Percentiles rank a stretch among this genome's conserved stretches.
Evolutionary conservation across 192 early-diverging fungal genomes (phyloP).

Genomic region (Podila epigama): DNA sequence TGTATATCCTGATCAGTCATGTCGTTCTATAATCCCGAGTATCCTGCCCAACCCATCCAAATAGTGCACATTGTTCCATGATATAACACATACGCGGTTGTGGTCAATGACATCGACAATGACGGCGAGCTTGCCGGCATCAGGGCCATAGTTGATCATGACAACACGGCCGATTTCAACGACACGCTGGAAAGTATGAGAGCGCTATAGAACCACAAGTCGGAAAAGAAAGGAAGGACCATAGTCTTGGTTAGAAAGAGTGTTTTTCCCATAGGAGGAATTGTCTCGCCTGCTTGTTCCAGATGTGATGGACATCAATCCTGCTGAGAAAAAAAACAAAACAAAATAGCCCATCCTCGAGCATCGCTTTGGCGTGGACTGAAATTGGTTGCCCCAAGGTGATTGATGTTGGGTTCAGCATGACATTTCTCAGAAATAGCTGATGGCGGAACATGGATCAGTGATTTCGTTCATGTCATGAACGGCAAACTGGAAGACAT

Average conservation of each 20-base stretch:
- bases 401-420: not conserved
- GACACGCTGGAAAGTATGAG: slow-evolving; percentile 83
- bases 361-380: too few species aligned
- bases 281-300: not conserved
- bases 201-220: slow-evolving; percentile 23
- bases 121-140: slow-evolving; percentile 97
- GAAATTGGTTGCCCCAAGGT: not conserved
- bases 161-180: slow-evolving; percentile 99
- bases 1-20: not conserved
- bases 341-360: too few species aligned
- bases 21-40: too few species aligned
- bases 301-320: too few species aligned
- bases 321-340: too few species aligned
- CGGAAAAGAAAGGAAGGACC: not conserved
- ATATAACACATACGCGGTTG: slow-evolving; percentile 76
- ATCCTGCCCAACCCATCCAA: too few species aligned
- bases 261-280: not conserved
- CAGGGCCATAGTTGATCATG: slow-evolving; percentile 91
- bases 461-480: too few species aligned
- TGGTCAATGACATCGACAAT: slow-evolving; percentile 99
- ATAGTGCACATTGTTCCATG: not conserved
- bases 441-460: too few species aligned
- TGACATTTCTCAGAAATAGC: not conserved
- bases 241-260: slow-evolving; percentile 1
- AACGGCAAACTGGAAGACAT: too few species aligned